Evolutionary conservation across 1,284 basidiomycete species (phyloP), one percentile per base, ranked within the genome.

Genomic region (Rhodotorula sp.): DNA sequence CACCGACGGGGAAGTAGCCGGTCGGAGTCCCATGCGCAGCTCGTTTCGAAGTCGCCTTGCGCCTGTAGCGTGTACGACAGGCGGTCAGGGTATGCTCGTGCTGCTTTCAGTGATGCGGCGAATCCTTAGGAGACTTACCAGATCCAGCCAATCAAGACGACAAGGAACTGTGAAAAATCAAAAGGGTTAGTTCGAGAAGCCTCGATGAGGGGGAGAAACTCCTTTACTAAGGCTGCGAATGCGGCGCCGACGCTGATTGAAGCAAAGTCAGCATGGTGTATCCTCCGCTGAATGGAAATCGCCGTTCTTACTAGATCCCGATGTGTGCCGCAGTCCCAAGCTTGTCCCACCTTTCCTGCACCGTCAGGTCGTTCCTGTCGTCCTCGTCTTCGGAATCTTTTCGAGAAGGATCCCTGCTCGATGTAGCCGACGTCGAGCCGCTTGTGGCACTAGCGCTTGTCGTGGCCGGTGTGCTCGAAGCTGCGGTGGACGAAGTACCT

Each of bases 131-230:
- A 30, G 14, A 37, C 20, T 60, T 14, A 29, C 69, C 69, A 71
- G 48, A 64, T 53, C 45, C 66, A 71, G 6, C 66, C 69, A 44
- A 71, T 26, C 15, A 71, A 26, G 22, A 71, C 66, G 10, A 71
- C 22, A 14, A 71, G 49, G 59, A 70, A 60, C 69, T 70, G 65
- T 22, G 14, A 17, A 18, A 8, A 29, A 37, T 1, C 6, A 12
- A 2, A 12, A 2, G 4, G 18, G 44, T 48, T 20, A 54, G 42
- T 17, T 14, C 7, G 14, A 14, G 12, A 17, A 33, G 29, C 0
- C 12, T 17, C 24, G 26, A 37, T 10, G 29, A 37, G 14, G 29
- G 20, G 7, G 3, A 12, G 1, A 17, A 20, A 33, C 0, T 24
- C 14, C 22, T 26, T 24, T 6, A 67, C 69, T 3, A 71, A 20